A percentile compares a stretch with the other conserved stretches of the same genome.
Conservation (phyloP, 2,329 filamentous ascomycete species). For the Aspergillus unguis region DNA sequence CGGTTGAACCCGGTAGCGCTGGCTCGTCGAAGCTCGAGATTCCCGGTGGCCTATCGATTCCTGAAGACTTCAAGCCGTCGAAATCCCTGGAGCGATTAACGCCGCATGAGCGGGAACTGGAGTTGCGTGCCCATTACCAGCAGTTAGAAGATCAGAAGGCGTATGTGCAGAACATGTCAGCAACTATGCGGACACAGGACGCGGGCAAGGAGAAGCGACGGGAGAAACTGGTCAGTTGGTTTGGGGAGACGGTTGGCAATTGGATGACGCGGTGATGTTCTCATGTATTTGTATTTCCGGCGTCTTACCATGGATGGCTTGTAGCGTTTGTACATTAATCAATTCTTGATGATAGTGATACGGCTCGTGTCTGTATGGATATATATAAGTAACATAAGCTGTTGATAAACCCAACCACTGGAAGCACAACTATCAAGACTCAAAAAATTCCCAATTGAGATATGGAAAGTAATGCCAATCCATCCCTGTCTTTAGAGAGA, state of each 20-base stretch:
- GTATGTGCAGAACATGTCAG: slow-evolving; percentile 36
- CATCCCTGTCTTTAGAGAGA: no score
- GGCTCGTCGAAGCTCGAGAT: slow-evolving; percentile 29
- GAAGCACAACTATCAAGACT: no score
- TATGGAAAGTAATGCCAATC: no score
- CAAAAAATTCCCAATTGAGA: no score
- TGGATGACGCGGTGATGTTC: slow-evolving; percentile 33
- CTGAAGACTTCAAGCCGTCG: slow-evolving; percentile 33
- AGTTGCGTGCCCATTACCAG: slow-evolving; percentile 39
- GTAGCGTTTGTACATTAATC: background rate
- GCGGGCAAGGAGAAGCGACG: slow-evolving; percentile 36
- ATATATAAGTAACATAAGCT: no score
- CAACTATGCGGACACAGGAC: slow-evolving; percentile 37
- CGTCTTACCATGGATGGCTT: background rate
- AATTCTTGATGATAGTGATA: background rate
- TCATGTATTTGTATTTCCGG: background rate
- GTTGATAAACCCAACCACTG: no score
- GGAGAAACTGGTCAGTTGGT: slow-evolving; percentile 40
- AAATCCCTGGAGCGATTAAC: slow-evolving; percentile 42
- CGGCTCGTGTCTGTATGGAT: no score
- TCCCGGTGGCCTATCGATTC: slow-evolving; percentile 36
- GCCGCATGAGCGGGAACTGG: slow-evolving; percentile 47
- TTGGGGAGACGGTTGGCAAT: slow-evolving; percentile 43
- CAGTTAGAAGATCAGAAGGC: slow-evolving; percentile 36
- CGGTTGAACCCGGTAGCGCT: slow-evolving; percentile 9